Evolutionary conservation across 139 green algal genomes (phyloP).

Genomic region (Closterium sp.): DNA sequence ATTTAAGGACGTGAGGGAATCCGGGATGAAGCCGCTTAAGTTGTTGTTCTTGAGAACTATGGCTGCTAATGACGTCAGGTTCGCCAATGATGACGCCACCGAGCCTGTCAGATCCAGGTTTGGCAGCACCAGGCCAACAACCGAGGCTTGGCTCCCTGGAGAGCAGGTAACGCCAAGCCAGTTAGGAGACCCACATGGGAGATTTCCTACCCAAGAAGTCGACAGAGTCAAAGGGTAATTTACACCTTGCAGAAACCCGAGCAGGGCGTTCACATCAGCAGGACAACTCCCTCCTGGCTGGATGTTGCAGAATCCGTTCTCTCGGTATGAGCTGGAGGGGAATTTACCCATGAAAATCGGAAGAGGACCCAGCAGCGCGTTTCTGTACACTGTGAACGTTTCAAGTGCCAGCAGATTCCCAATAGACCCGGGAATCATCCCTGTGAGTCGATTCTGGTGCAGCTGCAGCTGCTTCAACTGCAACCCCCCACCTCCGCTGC

Average conservation of each 20-base stretch:
- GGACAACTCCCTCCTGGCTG: background rate
- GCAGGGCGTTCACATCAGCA: constrained; percentile 7
- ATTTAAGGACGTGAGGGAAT: background rate
- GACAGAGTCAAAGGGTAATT: constrained; percentile 2
- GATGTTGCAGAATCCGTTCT: background rate
- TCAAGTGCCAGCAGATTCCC: background rate
- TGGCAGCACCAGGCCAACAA: background rate
- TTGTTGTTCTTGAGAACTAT: constrained; percentile 28
- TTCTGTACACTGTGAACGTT: background rate
- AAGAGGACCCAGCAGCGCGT: background rate
- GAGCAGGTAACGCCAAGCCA: background rate
- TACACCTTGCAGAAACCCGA: constrained; percentile 25
- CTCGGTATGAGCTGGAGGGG: background rate
- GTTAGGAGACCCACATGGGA: background rate
- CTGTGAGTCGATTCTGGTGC: constrained; percentile 7
- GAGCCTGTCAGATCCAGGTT: constrained; percentile 2
- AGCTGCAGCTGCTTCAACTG: background rate
- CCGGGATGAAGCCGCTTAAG: constrained; percentile 13
- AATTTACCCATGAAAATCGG: background rate
- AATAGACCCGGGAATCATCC: constrained; percentile 2
- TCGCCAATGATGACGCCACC: background rate
- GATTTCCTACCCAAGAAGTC: background rate
- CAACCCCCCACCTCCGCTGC: background rate
- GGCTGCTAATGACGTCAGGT: background rate
- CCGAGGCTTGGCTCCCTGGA: background rate